These are phyloP conservation scores for Calonectria naviculata DNA, from an alignment of 2,329 filamentous ascomycete genomes.

Conservation along the genomic window DNA sequence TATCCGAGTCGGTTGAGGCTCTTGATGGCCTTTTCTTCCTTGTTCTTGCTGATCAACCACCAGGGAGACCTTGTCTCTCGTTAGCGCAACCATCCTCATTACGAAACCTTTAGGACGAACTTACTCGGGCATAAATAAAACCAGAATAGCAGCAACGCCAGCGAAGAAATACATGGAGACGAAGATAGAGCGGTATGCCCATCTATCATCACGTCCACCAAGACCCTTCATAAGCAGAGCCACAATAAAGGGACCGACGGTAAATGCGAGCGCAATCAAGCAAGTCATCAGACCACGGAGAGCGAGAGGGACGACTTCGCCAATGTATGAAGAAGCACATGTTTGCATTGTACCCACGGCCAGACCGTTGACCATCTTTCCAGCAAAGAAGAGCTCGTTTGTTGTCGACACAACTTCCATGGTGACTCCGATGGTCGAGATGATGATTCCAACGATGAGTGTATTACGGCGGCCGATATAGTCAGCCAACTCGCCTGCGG, in stretches of 20 bases:
- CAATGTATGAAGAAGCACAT: not conserved
- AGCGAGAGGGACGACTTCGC: not conserved
- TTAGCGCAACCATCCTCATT: too few relatives aligned
- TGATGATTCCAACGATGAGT: not conserved
- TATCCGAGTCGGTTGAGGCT: conserved; percentile 47
- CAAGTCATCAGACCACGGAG: not conserved
- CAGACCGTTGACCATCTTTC: not conserved
- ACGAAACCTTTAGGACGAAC: not conserved
- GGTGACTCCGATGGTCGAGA: not conserved
- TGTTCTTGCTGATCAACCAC: conserved; percentile 48
- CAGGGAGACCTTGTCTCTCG: conserved; percentile 45
- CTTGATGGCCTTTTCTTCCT: conserved; percentile 46
- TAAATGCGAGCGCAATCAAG: conserved; percentile 40
- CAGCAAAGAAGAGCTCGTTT: not conserved
- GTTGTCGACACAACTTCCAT: not conserved
- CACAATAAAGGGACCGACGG: conserved; percentile 44
- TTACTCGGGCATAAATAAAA: conserved; percentile 52
- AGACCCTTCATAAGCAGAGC: conserved; percentile 47
- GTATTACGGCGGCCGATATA: not conserved
- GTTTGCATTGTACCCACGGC: not conserved
- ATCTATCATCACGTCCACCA: conserved; percentile 38
- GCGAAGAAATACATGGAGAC: conserved; percentile 47
- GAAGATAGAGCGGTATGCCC: conserved; percentile 48
- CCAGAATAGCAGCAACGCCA: conserved; percentile 39
- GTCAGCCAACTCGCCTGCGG: not conserved